Evolutionary conservation across 345 rosid genomes (phyloP).

Genomic region (Hevea brasiliensis): DNA sequence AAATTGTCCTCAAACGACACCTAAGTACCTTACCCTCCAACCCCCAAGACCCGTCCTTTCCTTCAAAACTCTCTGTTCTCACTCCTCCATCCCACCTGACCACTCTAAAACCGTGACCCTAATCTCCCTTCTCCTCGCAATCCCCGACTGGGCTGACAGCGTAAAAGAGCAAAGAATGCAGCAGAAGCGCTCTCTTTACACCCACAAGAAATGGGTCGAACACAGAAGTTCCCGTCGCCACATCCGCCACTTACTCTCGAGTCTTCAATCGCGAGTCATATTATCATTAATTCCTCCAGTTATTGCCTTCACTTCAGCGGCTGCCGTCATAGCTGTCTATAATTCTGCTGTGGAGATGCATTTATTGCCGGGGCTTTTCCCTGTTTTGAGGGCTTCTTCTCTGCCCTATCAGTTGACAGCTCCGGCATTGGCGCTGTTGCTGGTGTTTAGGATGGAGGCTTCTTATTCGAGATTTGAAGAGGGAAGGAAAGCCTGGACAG

Average conservation of each 20-base stretch:
- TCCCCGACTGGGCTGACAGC: slow-evolving; percentile 89
- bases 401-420: slow-evolving; percentile 89
- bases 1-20: slow-evolving; percentile 27
- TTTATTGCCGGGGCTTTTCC: slow-evolving; percentile 65
- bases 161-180: slow-evolving; percentile 80
- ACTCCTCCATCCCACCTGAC: slow-evolving; percentile 25
- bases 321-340: slow-evolving; percentile 57
- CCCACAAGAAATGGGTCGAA: slow-evolving; percentile 74
- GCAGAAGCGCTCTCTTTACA: slow-evolving; percentile 68
- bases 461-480: slow-evolving; percentile 86
- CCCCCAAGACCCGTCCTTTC: slow-evolving; percentile 15
- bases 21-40: slow-evolving; percentile 30
- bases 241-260: slow-evolving; percentile 69
- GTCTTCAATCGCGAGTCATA: slow-evolving; percentile 75
- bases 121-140: slow-evolving; percentile 54
- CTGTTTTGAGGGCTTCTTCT: slow-evolving; percentile 69
- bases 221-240: slow-evolving; percentile 92
- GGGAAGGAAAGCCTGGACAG: slow-evolving; percentile 83
- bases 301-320: slow-evolving; percentile 63
- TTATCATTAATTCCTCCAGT: slow-evolving; percentile 90
- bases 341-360: slow-evolving; percentile 62
- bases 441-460: slow-evolving; percentile 92
- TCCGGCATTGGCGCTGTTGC: slow-evolving; percentile 83
- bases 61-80: slow-evolving; percentile 27
- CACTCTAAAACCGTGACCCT: slow-evolving; percentile 30